These are phyloP conservation scores for Cryptosporidium canis DNA, from an alignment of 169 alveolate species.

Conservation along the genomic window DNA sequence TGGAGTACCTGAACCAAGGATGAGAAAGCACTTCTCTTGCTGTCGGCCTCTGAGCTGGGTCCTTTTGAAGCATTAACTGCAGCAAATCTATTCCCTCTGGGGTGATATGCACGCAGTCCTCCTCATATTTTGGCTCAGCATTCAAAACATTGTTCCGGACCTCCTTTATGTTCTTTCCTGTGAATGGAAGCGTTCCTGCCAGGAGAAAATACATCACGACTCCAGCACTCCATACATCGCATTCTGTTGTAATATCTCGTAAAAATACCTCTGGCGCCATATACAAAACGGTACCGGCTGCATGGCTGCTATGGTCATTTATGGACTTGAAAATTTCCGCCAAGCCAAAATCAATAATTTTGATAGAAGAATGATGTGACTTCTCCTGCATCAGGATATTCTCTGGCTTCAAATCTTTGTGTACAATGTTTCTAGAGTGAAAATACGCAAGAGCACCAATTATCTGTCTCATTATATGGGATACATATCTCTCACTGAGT, in stretches of 20 bases:
- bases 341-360: conserved; percentile 94
- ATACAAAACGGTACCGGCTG: conserved; percentile 91
- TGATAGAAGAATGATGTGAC: conserved; percentile 87
- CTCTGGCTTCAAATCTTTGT: conserved; percentile 97
- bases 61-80: conserved; percentile 80
- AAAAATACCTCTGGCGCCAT: conserved; percentile 91
- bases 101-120: conserved; percentile 82
- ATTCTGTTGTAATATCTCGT: conserved; percentile 83
- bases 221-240: conserved; percentile 92
- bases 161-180: conserved; percentile 80
- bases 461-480: conserved; percentile 90
- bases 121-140: conserved; percentile 74
- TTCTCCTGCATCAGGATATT: conserved; percentile 90
- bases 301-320: conserved; percentile 86
- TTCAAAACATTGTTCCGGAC: conserved; percentile 66
- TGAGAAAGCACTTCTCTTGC: conserved; percentile 79
- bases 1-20: conserved; percentile 80
- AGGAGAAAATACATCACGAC: conserved; percentile 88
- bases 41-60: conserved; percentile 80
- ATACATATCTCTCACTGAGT: conserved; percentile 89
- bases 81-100: conserved; percentile 80
- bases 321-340: conserved; percentile 88
- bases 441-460: conserved; percentile 92
- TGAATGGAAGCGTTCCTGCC: conserved; percentile 90
- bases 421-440: conserved; percentile 92